Evolutionary conservation across 2,329 filamentous ascomycete genomes (phyloP).

Genomic region (Claviceps pusilla): DNA sequence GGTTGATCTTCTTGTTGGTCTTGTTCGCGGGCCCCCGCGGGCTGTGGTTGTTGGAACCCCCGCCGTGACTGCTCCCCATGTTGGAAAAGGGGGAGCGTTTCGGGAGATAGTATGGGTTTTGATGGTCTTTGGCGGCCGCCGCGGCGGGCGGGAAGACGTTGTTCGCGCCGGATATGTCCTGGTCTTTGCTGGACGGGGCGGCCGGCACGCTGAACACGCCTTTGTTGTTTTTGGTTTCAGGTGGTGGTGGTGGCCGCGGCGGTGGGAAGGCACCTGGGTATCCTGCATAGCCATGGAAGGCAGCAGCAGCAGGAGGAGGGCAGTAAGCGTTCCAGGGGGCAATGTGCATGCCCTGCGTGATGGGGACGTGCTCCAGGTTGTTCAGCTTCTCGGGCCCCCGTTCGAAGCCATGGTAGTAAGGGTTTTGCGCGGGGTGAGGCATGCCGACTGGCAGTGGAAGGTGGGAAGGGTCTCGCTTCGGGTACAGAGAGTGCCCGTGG

Average conservation of each 20-base stretch:
- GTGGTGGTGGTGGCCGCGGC: not conserved
- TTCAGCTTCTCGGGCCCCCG: conserved; percentile 1
- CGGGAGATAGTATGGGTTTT: conserved; percentile 15
- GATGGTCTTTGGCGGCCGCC: conserved; percentile 5
- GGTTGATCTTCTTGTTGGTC: conserved; percentile 1
- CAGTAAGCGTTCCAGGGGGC: conserved; percentile 10
- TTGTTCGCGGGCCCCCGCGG: conserved; percentile 1
- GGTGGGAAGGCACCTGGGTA: conserved; percentile 4
- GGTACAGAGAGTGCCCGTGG: conserved; percentile 30
- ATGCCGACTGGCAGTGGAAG: conserved; percentile 25
- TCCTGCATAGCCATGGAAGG: conserved; percentile 6
- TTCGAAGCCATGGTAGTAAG: conserved; percentile 26
- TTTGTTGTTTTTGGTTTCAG: not conserved
- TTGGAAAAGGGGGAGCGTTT: conserved; percentile 11
- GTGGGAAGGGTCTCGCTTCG: conserved; percentile 17
- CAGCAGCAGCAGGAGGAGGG: conserved; percentile 1
- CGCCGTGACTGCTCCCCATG: conserved; percentile 5
- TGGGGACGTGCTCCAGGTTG: conserved; percentile 14
- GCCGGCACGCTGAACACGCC: conserved; percentile 8
- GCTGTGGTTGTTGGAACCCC: conserved; percentile 1
- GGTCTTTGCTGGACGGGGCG: conserved; percentile 9
- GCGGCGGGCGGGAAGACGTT: conserved; percentile 16
- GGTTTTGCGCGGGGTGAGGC: conserved; percentile 28
- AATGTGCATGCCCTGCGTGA: conserved; percentile 17
- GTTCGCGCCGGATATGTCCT: conserved; percentile 13